phyloP scores from a whole-genome alignment of 73 alveolate species.

The Paramecium octaurelia region DNA sequence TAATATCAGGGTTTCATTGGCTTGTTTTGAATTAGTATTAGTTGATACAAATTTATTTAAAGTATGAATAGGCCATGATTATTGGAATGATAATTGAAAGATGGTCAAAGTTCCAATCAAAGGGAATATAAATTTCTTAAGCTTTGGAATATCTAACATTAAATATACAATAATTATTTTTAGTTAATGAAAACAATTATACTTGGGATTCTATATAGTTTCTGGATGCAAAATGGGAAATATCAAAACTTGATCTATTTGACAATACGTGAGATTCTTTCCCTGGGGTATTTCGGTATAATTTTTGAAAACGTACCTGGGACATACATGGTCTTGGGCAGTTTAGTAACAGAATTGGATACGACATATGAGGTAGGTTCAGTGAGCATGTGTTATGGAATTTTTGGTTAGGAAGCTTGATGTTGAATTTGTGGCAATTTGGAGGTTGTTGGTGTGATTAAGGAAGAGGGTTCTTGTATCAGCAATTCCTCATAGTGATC shows the following conservation, averaged over 20 bases:
- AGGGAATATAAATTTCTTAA: background rate
- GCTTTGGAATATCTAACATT: background rate
- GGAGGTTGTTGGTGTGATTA: background rate
- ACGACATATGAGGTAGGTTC: background rate
- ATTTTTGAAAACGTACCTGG: slow-evolving; percentile 25
- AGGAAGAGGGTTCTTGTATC: background rate
- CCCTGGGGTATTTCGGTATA: slow-evolving; percentile 17
- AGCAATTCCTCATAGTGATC: background rate
- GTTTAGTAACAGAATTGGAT: background rate
- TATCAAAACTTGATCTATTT: background rate
- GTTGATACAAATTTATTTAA: background rate
- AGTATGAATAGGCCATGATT: background rate
- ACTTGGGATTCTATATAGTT: background rate
- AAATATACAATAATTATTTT: background rate
- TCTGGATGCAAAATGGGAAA: background rate
- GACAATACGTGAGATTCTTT: background rate
- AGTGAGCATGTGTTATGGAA: background rate
- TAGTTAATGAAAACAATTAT: background rate
- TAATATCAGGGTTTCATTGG: background rate
- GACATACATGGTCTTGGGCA: background rate
- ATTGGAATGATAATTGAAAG: background rate
- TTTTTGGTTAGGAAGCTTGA: background rate
- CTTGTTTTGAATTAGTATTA: background rate
- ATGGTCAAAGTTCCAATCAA: background rate
- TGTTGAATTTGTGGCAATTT: background rate